Evolutionary conservation across 169 alveolate genomes (phyloP), one percentile per base, ranked within the genome.

Genomic region (Eimeria falciformis): DNA sequence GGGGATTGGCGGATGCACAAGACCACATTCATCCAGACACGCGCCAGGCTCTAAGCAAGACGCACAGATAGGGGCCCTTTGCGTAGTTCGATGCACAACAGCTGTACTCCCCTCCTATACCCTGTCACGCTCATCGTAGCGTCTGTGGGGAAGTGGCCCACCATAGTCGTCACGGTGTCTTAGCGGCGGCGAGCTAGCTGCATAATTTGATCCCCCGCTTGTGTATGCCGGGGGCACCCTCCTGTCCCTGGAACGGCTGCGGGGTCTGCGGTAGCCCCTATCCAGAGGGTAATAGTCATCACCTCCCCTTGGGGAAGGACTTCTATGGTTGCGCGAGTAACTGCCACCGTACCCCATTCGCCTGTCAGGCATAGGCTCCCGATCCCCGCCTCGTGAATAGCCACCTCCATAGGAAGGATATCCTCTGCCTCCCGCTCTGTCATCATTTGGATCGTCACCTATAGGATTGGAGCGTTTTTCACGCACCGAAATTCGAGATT

Each of bases 401-500:
- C 21, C 47, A 25, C 29, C 33, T 11, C 27, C 91, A 55, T 53
- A 53, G 29, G 87, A 1, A 17, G 37, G 33, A 58, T 14, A 14
- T 11, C 88, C 47, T n/a, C 91, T 55, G 43, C 62, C 43, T n/a
- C 55, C 40, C 21, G 25, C 66, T 43, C 88, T 12, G 23, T 50
- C 87, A 21, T 29, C 91, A 17, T 66, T 78, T 37, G 46, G 21
- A 27, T 29, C 90, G 62, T 65, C 93, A 65, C 46, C 92, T 5
- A 66, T 18, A 40, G 47, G 83, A 12, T 11, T 53, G 9, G 37
- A 5, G 40, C 89, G 56, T 45, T 95, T 95, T 78, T 96, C 97
- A 37, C 98, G 91, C 21, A 96, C 97, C 40, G 96, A 84, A 89
- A 96, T 96, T 79, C 95, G 95, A 33, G 96, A 33, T 73, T 96